phyloP scores from a whole-genome alignment of 768 basidiomycete species.

The Calvatia gigantea region DNA sequence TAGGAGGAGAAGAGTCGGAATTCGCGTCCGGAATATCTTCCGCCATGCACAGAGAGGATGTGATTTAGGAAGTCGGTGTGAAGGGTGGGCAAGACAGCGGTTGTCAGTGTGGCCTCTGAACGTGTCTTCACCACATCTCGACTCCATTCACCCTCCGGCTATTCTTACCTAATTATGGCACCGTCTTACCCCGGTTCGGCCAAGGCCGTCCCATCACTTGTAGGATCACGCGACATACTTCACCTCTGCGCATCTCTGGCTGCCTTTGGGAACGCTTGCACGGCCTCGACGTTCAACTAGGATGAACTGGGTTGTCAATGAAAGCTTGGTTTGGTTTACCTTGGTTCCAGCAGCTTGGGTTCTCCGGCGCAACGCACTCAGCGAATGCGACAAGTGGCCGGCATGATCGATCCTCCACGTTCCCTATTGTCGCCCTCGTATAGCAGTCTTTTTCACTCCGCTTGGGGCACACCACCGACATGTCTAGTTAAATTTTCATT shows the following conservation, averaged over 20 bases:
- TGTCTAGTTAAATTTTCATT: too few relatives aligned
- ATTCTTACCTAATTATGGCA: slow-evolving; percentile 1
- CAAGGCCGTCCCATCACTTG: background rate
- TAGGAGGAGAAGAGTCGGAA: background rate
- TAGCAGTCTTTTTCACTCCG: background rate
- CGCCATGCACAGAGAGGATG: slow-evolving; percentile 12
- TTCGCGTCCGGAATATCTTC: slow-evolving; percentile 11
- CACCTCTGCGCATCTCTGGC: too few relatives aligned
- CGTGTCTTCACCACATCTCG: slow-evolving; percentile 5
- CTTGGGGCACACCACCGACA: too few relatives aligned
- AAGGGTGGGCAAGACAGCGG: background rate
- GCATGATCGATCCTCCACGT: background rate
- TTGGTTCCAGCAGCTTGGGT: background rate
- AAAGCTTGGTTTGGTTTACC: background rate
- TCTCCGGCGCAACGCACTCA: background rate
- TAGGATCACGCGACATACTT: background rate
- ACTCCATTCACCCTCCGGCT: background rate
- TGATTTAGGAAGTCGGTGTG: slow-evolving; percentile 4
- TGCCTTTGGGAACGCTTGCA: too few relatives aligned
- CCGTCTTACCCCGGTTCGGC: slow-evolving; percentile 4
- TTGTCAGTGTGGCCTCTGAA: background rate
- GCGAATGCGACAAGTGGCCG: background rate
- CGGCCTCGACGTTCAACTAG: too few relatives aligned
- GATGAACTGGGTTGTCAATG: too few relatives aligned
- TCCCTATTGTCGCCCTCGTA: slow-evolving; percentile 3